Percentiles rank a stretch among this genome's conserved stretches.
These are phyloP conservation scores for Leccinum ochraceum DNA, from an alignment of 768 basidiomycete species.

Conservation along the genomic window DNA sequence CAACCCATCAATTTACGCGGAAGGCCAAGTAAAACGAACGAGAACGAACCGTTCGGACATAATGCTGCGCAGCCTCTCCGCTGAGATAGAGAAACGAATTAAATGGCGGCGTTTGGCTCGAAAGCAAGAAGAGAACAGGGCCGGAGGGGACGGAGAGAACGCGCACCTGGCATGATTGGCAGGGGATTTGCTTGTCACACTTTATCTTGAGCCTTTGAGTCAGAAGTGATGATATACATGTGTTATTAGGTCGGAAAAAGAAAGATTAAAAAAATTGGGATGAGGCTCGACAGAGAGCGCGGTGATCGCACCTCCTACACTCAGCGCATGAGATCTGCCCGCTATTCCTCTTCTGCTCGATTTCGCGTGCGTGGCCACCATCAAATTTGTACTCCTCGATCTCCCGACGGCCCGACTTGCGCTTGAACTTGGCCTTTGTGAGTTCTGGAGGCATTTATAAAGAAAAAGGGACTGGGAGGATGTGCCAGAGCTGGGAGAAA, in stretches of 20 bases:
- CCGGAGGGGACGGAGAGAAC: background rate
- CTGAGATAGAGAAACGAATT: slow-evolving; percentile 30
- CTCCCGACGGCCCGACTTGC: slow-evolving; percentile 50
- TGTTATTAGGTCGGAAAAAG: slow-evolving; percentile 23
- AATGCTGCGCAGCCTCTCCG: slow-evolving; percentile 67
- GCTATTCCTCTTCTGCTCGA: slow-evolving; percentile 72
- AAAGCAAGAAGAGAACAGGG: background rate
- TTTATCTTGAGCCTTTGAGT: slow-evolving; percentile 68
- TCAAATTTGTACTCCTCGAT: slow-evolving; percentile 52
- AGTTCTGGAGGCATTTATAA: slow-evolving; percentile 56
- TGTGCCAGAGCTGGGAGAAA: slow-evolving; percentile 22
- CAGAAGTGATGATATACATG: background rate
- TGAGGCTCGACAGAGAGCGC: slow-evolving; percentile 30
- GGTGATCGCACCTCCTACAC: slow-evolving; percentile 74
- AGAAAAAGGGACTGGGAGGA: slow-evolving; percentile 8
- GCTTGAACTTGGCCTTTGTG: slow-evolving; percentile 50
- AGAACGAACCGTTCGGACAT: slow-evolving; percentile 65
- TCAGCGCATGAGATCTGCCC: slow-evolving; percentile 81
- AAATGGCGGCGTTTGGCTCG: background rate
- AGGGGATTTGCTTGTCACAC: slow-evolving; percentile 81
- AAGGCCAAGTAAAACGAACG: slow-evolving; percentile 17
- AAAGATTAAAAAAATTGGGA: slow-evolving; percentile 13
- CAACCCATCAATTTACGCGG: slow-evolving; percentile 1
- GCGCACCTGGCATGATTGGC: slow-evolving; percentile 70
- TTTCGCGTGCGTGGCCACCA: slow-evolving; percentile 58